phyloP scores from a whole-genome alignment of 2,329 filamentous ascomycete genomes.

The Phaeomoniella chlamydospora region DNA sequence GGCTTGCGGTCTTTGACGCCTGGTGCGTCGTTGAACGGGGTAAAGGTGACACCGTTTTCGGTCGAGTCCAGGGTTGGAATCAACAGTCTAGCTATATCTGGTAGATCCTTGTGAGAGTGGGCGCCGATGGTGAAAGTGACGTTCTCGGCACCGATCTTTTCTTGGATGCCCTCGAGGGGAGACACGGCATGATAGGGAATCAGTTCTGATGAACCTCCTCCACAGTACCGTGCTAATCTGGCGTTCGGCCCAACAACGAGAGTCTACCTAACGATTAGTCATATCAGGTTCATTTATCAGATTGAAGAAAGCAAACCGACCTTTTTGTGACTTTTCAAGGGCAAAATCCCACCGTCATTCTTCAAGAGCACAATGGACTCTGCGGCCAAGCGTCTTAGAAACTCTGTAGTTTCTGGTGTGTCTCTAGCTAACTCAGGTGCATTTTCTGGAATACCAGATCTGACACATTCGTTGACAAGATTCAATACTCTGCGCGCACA shows the following conservation, averaged over 20 bases:
- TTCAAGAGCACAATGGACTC: conserved; percentile 11
- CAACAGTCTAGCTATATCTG: too few relatives aligned
- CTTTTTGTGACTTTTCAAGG: too few relatives aligned
- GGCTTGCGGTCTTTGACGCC: background rate
- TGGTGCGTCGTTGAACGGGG: conserved; percentile 8
- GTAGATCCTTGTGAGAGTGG: conserved; percentile 18
- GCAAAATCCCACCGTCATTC: conserved; percentile 9
- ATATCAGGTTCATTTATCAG: too few relatives aligned
- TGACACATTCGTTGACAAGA: conserved; percentile 14
- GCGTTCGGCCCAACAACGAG: too few relatives aligned
- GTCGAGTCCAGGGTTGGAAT: conserved; percentile 15
- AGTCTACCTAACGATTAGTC: too few relatives aligned
- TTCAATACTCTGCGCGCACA: conserved; percentile 17
- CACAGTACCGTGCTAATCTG: conserved; percentile 18
- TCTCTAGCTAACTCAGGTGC: conserved; percentile 4
- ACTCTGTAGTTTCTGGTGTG: conserved; percentile 7
- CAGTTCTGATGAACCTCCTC: conserved; percentile 19
- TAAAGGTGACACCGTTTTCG: conserved; percentile 5
- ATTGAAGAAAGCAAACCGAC: too few relatives aligned
- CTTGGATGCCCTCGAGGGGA: conserved; percentile 15
- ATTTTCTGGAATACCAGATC: conserved; percentile 5
- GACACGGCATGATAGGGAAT: conserved; percentile 19
- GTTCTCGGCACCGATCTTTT: conserved; percentile 6
- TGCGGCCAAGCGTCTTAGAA: conserved; percentile 7
- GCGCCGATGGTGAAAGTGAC: conserved; percentile 10